These are phyloP conservation scores for Colletotrichum camelliae DNA, from an alignment of 2,329 filamentous ascomycete species.

Conservation along the genomic window DNA sequence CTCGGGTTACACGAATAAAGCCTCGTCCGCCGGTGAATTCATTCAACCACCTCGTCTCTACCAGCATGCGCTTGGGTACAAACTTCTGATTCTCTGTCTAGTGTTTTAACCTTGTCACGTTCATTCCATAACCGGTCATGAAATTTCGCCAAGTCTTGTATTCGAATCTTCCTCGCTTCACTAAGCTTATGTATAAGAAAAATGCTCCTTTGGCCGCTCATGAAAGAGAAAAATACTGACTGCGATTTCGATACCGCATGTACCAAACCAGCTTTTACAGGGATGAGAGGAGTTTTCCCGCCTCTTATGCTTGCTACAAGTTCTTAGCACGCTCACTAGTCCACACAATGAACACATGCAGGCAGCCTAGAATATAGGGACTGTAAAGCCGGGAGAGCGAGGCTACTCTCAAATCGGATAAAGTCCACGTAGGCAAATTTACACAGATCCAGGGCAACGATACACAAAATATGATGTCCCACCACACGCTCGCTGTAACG, in stretches of 20 bases:
- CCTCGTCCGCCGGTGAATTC: background rate
- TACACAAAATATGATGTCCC: fast-evolving
- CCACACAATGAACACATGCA: background rate
- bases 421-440: background rate
- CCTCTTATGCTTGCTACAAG: fast-evolving
- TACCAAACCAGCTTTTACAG: background rate
- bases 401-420: background rate
- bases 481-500: background rate
- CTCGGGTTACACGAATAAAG: background rate
- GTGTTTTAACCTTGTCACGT: background rate
- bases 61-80: background rate
- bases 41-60: background rate
- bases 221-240: background rate
- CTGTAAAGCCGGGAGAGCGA: background rate
- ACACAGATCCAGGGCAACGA: background rate
- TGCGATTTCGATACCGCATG: fast-evolving
- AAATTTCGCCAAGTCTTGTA: fast-evolving
- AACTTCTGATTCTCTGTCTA: fast-evolving
- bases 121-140: background rate
- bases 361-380: background rate
- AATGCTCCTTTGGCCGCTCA: background rate
- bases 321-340: fast-evolving
- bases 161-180: background rate
- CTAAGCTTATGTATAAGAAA: background rate
- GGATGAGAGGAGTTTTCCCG: background rate